A percentile compares a stretch with the other conserved stretches of the same genome.
Evolutionary conservation across 371 early-diverging fungal species (phyloP).

Genomic region (Mucor racemosus): DNA sequence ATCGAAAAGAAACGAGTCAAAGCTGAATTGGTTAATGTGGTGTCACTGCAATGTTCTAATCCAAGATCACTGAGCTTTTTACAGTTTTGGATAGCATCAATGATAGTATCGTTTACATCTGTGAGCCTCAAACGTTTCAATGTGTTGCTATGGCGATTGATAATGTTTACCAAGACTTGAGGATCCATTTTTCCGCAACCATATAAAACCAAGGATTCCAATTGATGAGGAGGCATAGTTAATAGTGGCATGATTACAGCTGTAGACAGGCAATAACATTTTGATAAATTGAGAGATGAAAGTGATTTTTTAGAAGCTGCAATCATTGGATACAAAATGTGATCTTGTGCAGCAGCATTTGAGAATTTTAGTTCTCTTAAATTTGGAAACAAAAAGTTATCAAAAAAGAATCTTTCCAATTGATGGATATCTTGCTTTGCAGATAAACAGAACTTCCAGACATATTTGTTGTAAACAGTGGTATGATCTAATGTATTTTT

Average conservation of each 20-base stretch:
- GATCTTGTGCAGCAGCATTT: slow-evolving; percentile 49
- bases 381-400: slow-evolving; percentile 42
- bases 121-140: slow-evolving; percentile 40
- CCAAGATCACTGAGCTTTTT: slow-evolving; percentile 35
- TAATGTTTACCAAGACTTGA: slow-evolving; percentile 33
- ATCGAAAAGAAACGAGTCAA: slow-evolving; percentile 27
- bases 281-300: slow-evolving; percentile 43
- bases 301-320: slow-evolving; percentile 26
- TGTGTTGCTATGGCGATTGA: slow-evolving; percentile 34
- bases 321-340: slow-evolving; percentile 38
- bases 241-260: slow-evolving; percentile 44
- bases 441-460: slow-evolving; percentile 39
- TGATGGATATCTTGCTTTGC: slow-evolving; percentile 27
- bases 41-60: slow-evolving; percentile 43
- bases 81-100: slow-evolving; percentile 39
- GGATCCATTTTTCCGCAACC: slow-evolving; percentile 48
- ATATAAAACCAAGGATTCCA: slow-evolving; percentile 42
- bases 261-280: slow-evolving; percentile 50
- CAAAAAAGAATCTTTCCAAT: slow-evolving; percentile 37
- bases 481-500: slow-evolving; percentile 41
- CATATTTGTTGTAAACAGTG: slow-evolving; percentile 32
- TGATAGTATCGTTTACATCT: slow-evolving; percentile 41
- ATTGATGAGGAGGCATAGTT: slow-evolving; percentile 25
- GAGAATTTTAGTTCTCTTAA: slow-evolving; percentile 44
- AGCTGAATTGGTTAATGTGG: slow-evolving; percentile 25